These are phyloP conservation scores for Zopfochytrium polystomum DNA, from an alignment of 371 early-diverging fungal genomes.

Conservation along the genomic window DNA sequence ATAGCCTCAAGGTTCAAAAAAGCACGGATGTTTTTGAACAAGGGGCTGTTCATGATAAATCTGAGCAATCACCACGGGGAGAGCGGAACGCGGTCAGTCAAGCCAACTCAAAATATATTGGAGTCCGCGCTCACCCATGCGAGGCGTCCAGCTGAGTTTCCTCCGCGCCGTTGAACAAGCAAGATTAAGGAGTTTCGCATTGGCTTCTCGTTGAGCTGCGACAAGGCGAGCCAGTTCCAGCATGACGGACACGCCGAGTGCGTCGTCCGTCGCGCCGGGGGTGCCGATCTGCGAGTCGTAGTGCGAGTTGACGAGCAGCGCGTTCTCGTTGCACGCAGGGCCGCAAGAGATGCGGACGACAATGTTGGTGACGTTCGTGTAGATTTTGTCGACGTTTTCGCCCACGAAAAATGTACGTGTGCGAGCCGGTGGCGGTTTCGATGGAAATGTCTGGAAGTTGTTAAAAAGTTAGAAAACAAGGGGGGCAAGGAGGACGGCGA, in stretches of 20 bases:
- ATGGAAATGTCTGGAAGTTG: constrained; percentile 20
- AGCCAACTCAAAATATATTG: too few relatives aligned
- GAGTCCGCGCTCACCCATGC: constrained; percentile 70
- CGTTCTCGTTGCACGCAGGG: constrained; percentile 59
- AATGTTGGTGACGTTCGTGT: constrained; percentile 70
- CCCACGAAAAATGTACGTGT: constrained; percentile 73
- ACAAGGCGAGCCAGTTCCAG: constrained; percentile 67
- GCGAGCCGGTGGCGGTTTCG: constrained; percentile 56
- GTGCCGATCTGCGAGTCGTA: constrained; percentile 61
- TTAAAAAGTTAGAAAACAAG: too few relatives aligned
- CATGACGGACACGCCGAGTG: constrained; percentile 67
- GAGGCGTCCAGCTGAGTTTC: constrained; percentile 76
- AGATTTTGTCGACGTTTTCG: constrained; percentile 48
- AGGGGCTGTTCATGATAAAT: constrained; percentile 40
- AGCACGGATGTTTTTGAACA: constrained; percentile 48
- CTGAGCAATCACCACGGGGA: constrained; percentile 60
- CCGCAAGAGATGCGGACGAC: constrained; percentile 70
- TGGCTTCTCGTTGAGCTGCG: constrained; percentile 46
- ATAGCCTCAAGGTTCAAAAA: constrained; percentile 74
- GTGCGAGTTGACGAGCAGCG: constrained; percentile 69
- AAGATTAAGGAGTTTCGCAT: constrained; percentile 44
- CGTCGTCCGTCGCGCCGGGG: constrained; percentile 60
- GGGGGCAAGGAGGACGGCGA: not conserved
- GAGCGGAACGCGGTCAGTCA: too few relatives aligned
- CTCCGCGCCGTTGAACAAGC: constrained; percentile 80